Percentiles rank a stretch among this genome's conserved stretches.
Evolutionary conservation across 371 early-diverging fungal genomes (phyloP).

Genomic region (Rhizopus delemar): DNA sequence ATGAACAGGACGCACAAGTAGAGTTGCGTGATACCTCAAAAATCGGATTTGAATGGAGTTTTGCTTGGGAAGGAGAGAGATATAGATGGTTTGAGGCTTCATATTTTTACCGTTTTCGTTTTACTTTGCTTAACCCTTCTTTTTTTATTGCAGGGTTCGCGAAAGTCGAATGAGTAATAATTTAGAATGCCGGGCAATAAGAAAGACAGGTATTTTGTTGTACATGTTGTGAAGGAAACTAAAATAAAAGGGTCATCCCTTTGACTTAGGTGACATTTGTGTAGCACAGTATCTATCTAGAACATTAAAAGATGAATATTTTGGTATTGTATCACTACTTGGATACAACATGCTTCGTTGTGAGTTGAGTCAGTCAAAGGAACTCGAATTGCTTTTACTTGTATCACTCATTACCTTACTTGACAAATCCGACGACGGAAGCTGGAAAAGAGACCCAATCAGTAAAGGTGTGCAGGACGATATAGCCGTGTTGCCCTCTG

Average conservation of each 20-base stretch:
- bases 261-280: conserved; percentile 37
- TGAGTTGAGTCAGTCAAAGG: conserved; percentile 23
- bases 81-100: conserved; percentile 36
- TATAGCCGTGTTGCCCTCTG: neutral
- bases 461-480: conserved; percentile 17
- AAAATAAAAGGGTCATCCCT: neutral
- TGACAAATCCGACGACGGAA: conserved; percentile 42
- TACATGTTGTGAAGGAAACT: neutral
- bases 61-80: conserved; percentile 47
- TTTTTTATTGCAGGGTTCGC: conserved; percentile 32
- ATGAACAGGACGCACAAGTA: conserved; percentile 16
- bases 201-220: conserved; percentile 28
- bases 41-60: conserved; percentile 49
- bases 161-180: conserved; percentile 38
- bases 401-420: conserved; percentile 43
- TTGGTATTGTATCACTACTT: conserved; percentile 45
- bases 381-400: conserved; percentile 33
- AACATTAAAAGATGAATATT: conserved; percentile 44
- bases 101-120: neutral
- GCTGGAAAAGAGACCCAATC: conserved; percentile 31
- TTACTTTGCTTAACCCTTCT: neutral
- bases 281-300: conserved; percentile 48
- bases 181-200: conserved; percentile 41
- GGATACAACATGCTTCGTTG: conserved; percentile 39
- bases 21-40: conserved; percentile 33